A percentile compares a stretch with the other conserved stretches of the same genome.
Conservation (phyloP, 2,329 filamentous ascomycete species). For the Aspergillus sojae region DNA sequence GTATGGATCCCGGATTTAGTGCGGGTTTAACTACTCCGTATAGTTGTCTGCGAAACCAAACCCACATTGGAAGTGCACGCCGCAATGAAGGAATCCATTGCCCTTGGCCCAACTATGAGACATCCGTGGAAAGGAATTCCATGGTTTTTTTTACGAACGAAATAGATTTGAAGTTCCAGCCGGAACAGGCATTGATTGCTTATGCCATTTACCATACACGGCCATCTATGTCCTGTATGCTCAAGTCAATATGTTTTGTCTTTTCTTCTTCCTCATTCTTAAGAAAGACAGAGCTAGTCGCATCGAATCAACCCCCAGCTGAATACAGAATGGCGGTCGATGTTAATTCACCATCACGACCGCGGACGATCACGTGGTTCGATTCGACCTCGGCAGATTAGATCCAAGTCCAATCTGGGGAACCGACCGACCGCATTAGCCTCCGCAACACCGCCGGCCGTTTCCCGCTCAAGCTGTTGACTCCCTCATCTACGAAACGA, state of each 20-base stretch:
- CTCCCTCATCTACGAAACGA: neutral
- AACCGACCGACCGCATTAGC: constrained; percentile 20
- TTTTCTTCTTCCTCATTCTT: neutral
- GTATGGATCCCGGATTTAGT: neutral
- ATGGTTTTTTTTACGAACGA: neutral
- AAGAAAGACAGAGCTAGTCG: neutral
- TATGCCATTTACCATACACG: neutral
- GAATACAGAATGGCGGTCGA: neutral
- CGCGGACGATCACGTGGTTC: constrained; percentile 14
- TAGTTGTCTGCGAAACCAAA: neutral
- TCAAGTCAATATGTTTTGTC: neutral
- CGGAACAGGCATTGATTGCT: neutral
- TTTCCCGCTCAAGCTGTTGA: constrained; percentile 8
- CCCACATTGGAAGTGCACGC: neutral
- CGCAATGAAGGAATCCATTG: neutral
- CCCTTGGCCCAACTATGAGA: neutral
- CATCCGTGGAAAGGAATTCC: neutral
- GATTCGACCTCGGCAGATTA: constrained; percentile 20
- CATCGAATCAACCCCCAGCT: neutral
- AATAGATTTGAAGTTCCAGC: neutral
- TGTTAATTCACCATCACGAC: neutral
- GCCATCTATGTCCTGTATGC: neutral
- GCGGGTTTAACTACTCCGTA: neutral
- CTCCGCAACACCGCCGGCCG: constrained; percentile 5
- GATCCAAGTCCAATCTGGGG: constrained; percentile 19